A percentile compares a stretch with the other conserved stretches of the same genome.
Conservation (phyloP, 78 protist species). For the Planoprotostelium fungivorum region DNA sequence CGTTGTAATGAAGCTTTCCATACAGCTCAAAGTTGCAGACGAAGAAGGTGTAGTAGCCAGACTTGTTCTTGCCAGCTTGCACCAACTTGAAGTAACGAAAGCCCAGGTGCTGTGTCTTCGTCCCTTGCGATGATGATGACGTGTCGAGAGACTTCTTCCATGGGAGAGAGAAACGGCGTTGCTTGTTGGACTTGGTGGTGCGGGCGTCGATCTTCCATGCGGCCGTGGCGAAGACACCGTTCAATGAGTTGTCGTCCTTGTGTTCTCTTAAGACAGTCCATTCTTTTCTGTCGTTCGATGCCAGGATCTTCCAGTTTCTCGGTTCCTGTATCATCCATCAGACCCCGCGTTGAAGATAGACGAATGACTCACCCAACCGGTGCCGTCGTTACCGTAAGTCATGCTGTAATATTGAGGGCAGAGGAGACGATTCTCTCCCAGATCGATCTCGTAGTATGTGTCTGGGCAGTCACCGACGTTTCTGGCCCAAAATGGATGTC, state of each 20-base stretch:
- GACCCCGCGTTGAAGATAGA: not conserved
- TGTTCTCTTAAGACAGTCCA: conserved; percentile 31
- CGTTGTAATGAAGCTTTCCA: not conserved
- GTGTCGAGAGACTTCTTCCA: not conserved
- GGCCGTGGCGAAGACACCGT: conserved; percentile 39
- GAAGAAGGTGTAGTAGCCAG: not conserved
- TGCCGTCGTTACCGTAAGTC: conserved; percentile 54
- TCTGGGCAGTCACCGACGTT: not conserved
- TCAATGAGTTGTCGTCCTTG: conserved; percentile 16
- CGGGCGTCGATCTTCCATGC: conserved; percentile 38
- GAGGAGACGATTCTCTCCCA: conserved; percentile 29
- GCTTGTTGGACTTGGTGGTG: not conserved
- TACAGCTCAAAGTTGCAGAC: not conserved
- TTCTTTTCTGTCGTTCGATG: conserved; percentile 29
- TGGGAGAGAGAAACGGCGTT: not conserved
- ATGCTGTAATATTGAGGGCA: conserved; percentile 39
- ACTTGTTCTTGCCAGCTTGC: not conserved
- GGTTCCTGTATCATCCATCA: conserved; percentile 14
- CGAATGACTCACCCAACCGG: conserved; percentile 39
- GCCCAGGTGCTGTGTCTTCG: not conserved
- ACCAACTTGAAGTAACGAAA: not conserved
- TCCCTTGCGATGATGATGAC: not conserved
- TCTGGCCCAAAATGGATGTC: not conserved
- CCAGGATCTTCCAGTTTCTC: conserved; percentile 43
- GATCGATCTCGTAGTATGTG: conserved; percentile 19